Base-by-base conservation (phyloP, 192 early-diverging fungal genomes). In the Umbelopsis sp. region DNA sequence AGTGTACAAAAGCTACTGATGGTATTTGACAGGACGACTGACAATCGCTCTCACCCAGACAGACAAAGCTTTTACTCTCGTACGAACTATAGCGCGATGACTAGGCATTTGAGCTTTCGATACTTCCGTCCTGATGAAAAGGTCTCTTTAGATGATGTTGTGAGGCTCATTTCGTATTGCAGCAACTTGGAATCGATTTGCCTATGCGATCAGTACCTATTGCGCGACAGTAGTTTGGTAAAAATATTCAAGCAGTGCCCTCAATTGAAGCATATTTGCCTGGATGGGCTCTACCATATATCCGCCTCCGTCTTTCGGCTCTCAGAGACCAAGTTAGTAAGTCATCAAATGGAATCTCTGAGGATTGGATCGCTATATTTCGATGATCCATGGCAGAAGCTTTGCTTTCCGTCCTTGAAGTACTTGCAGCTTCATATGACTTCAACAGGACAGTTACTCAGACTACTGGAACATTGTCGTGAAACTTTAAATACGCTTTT, bases 21-120 rank as follows among this genome's bases (percentile, higher is more conserved):
- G 37, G 12, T 35, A 16, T 25, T 27, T 33, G 30, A 61, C 27
- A 61, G 11, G 27, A 35, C 27, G 27, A 30, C 27, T 18, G 25
- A 25, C 27, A 27, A 61, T 30, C 25, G 30, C 55, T 61, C 55
- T 61, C 25, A 61, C 33, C 55, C 55, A 2, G 8, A 61, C 15
- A 25, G 55, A 1, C 55, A 35, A n/a, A 61, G 55, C 30, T 61
- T 61, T 18, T 61, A 61, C 25, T 61, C 55, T 6, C 55, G 55
- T 33, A 35, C 18, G 0, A 30, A 61, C 25, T 61, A 61, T 13
- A 30, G 55, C 6, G 21, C 55, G 15, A 16, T 61, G 27, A 35
- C 30, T 30, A 61, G 16, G 18, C 25, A 18, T n/a, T 30, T 61
- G 33, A 25, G 25, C 30, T n/a, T 61, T 18, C 55, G 25, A 0